Base-by-base conservation (phyloP, 2,329 filamentous ascomycete genomes). In the Colletotrichum sublineola region DNA sequence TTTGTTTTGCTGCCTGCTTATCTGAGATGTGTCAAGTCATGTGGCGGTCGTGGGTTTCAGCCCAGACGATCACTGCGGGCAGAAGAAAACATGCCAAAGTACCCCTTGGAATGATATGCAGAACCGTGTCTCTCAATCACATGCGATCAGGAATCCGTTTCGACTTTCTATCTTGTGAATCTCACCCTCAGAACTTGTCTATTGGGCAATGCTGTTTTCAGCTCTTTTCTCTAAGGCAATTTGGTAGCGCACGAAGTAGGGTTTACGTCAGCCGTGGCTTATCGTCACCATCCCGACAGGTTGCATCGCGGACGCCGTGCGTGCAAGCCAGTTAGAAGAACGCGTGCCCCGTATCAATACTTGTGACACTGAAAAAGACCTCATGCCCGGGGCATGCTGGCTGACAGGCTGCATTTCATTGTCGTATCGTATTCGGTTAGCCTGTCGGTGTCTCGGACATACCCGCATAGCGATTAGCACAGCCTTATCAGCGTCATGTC, bases 231-330 rank as follows among this genome's bases (percentile, higher is more conserved):
- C 53, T n/a, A 5, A 2, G 53, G 1, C 38, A 38, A 14, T 12
- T 4, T 4, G 7, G 33, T 57, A 11, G 53, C 55, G n/a, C 11
- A 24, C 20, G 11, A 40, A 24, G 5, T 40, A 38, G 20, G 20
- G 55, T 38, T 40, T 4, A 57, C 55, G 55, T 57, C 55, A 57
- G 20, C 55, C 55, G 33, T 57, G 55, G 55, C 55, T 57, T 33
- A 57, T 56, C n/a, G 1, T 56, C 2, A 20, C 20, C 33, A 40
- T 36, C 53, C 53, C 20, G 14, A 33, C 11, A 38, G 11, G 53
- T 36, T 20, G 55, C 20, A 12, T 56, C 53, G 53, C 53, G 44
- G 4, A n/a, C 44, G 18, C 44, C 20, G 20, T n/a, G 42, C 42
- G 3, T 7, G 5, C 33, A 56, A n/a, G 53, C 11, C 11, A 38